Conservation (phyloP, 208 protist genomes). For the Tritrichomonas musculus region DNA sequence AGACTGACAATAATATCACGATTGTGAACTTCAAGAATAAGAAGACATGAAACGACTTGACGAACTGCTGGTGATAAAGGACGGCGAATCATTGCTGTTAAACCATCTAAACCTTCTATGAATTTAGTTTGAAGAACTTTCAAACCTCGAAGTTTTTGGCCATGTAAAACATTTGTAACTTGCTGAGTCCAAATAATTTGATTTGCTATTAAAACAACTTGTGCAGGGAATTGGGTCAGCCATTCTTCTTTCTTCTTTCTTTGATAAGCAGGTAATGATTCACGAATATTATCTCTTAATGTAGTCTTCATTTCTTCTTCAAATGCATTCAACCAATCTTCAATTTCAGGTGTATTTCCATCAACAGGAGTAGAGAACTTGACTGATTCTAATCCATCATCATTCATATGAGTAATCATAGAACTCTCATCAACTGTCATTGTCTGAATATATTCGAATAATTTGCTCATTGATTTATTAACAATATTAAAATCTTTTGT, state of each 20-base stretch:
- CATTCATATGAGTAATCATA: constrained; percentile 82
- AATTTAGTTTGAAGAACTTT: constrained; percentile 51
- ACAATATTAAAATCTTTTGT: constrained; percentile 24
- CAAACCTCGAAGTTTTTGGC: constrained; percentile 30
- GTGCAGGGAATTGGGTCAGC: constrained; percentile 77
- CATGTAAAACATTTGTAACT: constrained; percentile 68
- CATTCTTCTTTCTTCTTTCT: constrained; percentile 67
- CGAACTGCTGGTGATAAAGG: neutral
- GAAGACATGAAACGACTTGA: constrained; percentile 35
- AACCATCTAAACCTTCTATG: neutral
- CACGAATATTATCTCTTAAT: constrained; percentile 10
- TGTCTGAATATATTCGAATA: neutral
- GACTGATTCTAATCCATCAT: constrained; percentile 80
- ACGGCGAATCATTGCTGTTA: neutral
- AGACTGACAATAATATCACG: constrained; percentile 77
- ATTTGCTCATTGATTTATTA: neutral
- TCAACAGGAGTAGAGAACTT: constrained; percentile 74
- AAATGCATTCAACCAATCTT: constrained; percentile 89
- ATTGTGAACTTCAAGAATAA: constrained; percentile 66
- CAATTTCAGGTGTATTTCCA: constrained; percentile 77
- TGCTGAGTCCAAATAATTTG: constrained; percentile 80
- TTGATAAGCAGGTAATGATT: constrained; percentile 36
- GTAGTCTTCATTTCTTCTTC: constrained; percentile 55
- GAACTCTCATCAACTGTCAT: constrained; percentile 48
- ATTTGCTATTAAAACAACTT: constrained; percentile 76